Evolutionary conservation across 306 rosid species (phyloP).

Genomic region (Crataegus laevigata): DNA sequence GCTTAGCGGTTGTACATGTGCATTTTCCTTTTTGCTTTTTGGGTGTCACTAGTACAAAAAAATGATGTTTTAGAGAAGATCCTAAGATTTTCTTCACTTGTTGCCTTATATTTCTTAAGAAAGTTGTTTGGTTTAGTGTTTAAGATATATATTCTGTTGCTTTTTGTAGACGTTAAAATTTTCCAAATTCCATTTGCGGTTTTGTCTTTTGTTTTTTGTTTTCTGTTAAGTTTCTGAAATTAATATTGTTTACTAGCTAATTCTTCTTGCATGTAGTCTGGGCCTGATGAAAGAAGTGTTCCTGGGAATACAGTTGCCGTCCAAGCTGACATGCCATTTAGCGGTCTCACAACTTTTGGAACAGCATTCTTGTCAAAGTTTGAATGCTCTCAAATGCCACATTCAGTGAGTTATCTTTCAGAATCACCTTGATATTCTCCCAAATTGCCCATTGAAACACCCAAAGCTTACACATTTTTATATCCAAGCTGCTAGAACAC

Average conservation of each 20-base stretch:
- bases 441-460: slow-evolving; percentile 1
- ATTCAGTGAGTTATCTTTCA: slow-evolving; percentile 51
- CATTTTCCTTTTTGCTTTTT: not conserved
- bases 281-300: slow-evolving; percentile 91
- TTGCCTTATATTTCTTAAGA: not conserved
- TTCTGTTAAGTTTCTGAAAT: not conserved
- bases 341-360: slow-evolving; percentile 83
- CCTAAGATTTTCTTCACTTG: not conserved
- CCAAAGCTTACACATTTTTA: slow-evolving; percentile 7
- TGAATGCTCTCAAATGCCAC: slow-evolving; percentile 97
- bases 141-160: not conserved
- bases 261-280: slow-evolving; percentile 42
- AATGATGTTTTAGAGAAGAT: not conserved
- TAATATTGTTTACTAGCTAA: not conserved
- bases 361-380: slow-evolving; percentile 86
- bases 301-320: slow-evolving; percentile 97
- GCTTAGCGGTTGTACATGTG: not conserved
- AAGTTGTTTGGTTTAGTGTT: not conserved
- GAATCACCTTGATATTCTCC: not conserved
- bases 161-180: not conserved
- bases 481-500: slow-evolving; percentile 64
- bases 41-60: not conserved
- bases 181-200: not conserved
- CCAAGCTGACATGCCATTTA: slow-evolving; percentile 95
- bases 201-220: not conserved